phyloP scores from a whole-genome alignment of 2,329 filamentous ascomycete genomes.

The Pseudocercospora ulei region DNA sequence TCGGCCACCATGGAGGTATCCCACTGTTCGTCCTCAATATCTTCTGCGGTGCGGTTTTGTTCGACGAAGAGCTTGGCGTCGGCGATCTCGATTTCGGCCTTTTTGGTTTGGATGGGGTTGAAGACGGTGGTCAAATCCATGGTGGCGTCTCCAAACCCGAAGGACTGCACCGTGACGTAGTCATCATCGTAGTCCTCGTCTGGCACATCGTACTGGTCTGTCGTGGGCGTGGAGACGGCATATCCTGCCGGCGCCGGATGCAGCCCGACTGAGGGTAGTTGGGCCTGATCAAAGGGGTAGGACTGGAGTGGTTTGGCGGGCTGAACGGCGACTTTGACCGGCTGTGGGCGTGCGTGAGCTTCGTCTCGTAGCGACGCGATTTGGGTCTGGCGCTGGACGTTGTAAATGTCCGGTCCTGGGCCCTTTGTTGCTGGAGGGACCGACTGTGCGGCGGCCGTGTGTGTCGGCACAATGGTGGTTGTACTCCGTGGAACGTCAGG shows the following conservation, averaged over 20 bases:
- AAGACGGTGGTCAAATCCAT: conserved; percentile 58
- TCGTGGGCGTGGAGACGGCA: conserved; percentile 14
- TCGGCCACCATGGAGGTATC: conserved; percentile 97
- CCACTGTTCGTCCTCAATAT: conserved; percentile 79
- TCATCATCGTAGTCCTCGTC: conserved; percentile 62
- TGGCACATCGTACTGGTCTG: conserved; percentile 39
- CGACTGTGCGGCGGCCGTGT: background rate
- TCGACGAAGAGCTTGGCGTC: conserved; percentile 58
- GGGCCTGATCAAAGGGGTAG: conserved; percentile 6
- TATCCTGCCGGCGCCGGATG: conserved; percentile 9
- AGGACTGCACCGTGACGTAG: conserved; percentile 66
- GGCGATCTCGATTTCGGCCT: conserved; percentile 63
- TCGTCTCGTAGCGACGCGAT: conserved; percentile 28
- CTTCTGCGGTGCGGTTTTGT: conserved; percentile 55
- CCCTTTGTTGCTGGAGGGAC: conserved; percentile 9
- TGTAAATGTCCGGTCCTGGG: conserved; percentile 3
- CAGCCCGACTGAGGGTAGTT: background rate
- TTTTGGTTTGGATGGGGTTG: conserved; percentile 51
- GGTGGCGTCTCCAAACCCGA: conserved; percentile 65
- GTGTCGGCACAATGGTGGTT: conserved; percentile 3
- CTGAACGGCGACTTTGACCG: background rate
- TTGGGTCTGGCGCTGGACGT: conserved; percentile 26
- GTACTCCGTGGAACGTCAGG: conserved; percentile 3
- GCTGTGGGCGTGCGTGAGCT: conserved; percentile 9
- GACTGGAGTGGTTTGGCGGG: conserved; percentile 1